phyloP scores from a whole-genome alignment of 2,329 filamentous ascomycete genomes.

The Torrubiellomyces zombiae region DNA sequence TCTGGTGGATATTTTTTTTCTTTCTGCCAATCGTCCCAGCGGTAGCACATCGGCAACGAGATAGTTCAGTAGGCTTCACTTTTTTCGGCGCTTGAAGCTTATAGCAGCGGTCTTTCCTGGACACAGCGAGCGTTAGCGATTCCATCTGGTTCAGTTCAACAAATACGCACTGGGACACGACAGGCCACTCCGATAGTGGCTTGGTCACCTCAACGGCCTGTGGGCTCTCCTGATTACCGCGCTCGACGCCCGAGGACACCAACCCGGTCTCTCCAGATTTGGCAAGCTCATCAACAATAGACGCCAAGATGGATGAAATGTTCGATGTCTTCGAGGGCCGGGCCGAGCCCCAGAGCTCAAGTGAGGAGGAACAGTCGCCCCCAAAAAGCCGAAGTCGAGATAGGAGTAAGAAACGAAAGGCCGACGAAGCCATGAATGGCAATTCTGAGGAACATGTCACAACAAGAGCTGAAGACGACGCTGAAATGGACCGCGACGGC shows the following conservation, averaged over 20 bases:
- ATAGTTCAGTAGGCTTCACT: slow-evolving; percentile 1
- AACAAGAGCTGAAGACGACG: slow-evolving; percentile 7
- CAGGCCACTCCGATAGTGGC: neutral
- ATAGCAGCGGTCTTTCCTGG: slow-evolving; percentile 7
- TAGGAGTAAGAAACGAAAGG: slow-evolving; percentile 71
- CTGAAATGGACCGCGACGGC: slow-evolving; percentile 25
- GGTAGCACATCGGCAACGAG: slow-evolving; percentile 11
- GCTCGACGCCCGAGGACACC: neutral
- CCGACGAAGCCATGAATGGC: slow-evolving; percentile 60
- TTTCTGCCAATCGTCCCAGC: slow-evolving; percentile 8
- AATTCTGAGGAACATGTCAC: too few relatives aligned
- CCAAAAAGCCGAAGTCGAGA: slow-evolving; percentile 37
- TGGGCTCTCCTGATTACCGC: neutral
- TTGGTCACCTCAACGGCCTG: neutral
- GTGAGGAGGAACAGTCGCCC: slow-evolving; percentile 25
- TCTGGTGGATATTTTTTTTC: slow-evolving; percentile 15
- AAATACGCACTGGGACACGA: neutral
- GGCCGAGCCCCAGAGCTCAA: slow-evolving; percentile 19
- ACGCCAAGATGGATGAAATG: slow-evolving; percentile 50
- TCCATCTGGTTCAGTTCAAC: neutral
- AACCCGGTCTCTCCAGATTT: neutral
- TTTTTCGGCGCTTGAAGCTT: slow-evolving; percentile 3
- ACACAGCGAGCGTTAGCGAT: slow-evolving; percentile 8
- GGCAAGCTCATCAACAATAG: neutral
- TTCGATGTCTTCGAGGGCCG: slow-evolving; percentile 69